Evolutionary conservation across 1,139 yeast genomes (phyloP), one percentile per base, ranked within the genome.

Genomic region (Yamadazyma spencermartinsiae): DNA sequence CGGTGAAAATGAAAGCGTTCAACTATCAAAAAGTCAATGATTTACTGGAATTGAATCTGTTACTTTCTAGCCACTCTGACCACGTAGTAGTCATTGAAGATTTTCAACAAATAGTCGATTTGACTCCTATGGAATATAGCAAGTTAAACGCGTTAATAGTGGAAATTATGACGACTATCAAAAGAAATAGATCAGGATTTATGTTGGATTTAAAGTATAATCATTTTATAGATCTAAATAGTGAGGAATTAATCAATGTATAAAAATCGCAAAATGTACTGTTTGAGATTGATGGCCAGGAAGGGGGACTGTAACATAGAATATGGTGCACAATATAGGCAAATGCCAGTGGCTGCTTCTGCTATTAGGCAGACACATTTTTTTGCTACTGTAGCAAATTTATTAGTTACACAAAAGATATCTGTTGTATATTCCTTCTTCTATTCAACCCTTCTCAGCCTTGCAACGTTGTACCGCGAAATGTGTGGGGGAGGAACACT

Each of bases 1-100:
- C 41, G 8, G 39, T 28, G 24, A 36, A 35, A 8, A 42, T 52
- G 52, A 42, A 42, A 37, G 34, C 39, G 12, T 51, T 55, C 37
- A 44, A 43, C 20, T 55, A 55, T 32, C 48, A 45, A 9, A 44
- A 44, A 33, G 41, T 48, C 3, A 39, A 42, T 15, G 34, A 41
- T 28, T 25, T 49, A 12, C 13, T 12, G 3, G 43, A 46, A 12
- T 35, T 48, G 31, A 11, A 35, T 8, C 25, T 32, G 3, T 36
- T 38, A 15, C 10, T 43, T 10, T 31, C 33, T 9, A 18, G 27
- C 9, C 27, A n/a, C 9, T 16, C 25, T 4, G 29, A 5, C 3
- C 24, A 34, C 11, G 28, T 34, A 5, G 36, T 51, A 1, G 35
- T 51, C 9, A 39, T 51, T 4, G 57, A 52, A 34, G 38, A 48